Evolutionary conservation across 176 grass and related monocot genomes (phyloP).

Genomic region (Otatea glauca): DNA sequence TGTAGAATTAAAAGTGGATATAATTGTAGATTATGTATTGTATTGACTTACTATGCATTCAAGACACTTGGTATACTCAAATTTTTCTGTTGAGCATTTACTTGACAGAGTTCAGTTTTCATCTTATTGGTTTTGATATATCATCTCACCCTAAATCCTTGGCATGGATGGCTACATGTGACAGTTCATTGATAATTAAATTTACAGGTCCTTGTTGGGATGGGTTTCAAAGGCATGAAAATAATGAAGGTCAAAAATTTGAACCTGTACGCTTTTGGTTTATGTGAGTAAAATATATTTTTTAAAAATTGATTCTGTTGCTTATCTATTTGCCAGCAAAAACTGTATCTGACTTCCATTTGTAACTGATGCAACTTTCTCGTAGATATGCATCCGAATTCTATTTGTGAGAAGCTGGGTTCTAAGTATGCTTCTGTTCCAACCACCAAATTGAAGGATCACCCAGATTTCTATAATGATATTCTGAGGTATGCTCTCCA

Average conservation of each 20-base stretch:
- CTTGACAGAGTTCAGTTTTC: constrained; percentile 16
- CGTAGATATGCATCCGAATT: constrained; percentile 82
- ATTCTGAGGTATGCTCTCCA: constrained; percentile 69
- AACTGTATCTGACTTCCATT: neutral
- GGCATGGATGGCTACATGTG: constrained; percentile 7
- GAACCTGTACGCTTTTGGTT: constrained; percentile 93
- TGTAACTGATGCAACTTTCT: constrained; percentile 39
- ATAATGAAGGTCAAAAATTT: constrained; percentile 87
- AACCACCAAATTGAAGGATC: constrained; percentile 60
- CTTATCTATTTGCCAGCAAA: neutral
- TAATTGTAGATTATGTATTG: neutral
- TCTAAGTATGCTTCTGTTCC: constrained; percentile 89
- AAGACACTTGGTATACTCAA: neutral
- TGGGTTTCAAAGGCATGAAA: constrained; percentile 85
- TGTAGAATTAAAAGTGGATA: constrained; percentile 7
- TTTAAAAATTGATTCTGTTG: constrained; percentile 2
- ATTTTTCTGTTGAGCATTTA: neutral
- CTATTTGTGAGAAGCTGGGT: constrained; percentile 86
- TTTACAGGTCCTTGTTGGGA: constrained; percentile 85
- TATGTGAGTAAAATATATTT: constrained; percentile 71
- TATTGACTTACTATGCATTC: neutral
- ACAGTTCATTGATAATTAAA: constrained; percentile 37
- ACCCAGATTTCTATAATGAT: constrained; percentile 87
- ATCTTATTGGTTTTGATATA: neutral
- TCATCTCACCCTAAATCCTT: constrained; percentile 22